These are phyloP conservation scores for Chernovozyma sophiae-reginae DNA, from an alignment of 1,139 yeast genomes.

Conservation along the genomic window DNA sequence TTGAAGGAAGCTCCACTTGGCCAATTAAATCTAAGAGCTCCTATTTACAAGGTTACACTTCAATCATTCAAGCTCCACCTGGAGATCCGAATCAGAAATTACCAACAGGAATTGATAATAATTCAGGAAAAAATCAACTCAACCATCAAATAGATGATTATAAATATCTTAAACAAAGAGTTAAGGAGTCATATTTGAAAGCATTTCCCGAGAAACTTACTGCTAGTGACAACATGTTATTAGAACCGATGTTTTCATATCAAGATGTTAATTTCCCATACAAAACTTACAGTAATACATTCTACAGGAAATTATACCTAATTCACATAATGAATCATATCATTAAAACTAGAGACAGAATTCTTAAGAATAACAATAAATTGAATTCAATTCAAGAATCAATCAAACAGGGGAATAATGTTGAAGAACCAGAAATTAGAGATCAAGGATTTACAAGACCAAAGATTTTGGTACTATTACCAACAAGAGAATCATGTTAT, in stretches of 20 bases:
- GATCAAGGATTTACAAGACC: slow-evolving; percentile 98
- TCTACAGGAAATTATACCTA: slow-evolving; percentile 60
- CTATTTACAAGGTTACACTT: slow-evolving; percentile 18
- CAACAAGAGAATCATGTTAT: slow-evolving; percentile 78
- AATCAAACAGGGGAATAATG: slow-evolving; percentile 34
- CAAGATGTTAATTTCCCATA: slow-evolving; percentile 69
- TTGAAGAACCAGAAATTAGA: slow-evolving; percentile 57
- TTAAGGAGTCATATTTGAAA: slow-evolving; percentile 22
- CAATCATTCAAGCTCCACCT: slow-evolving; percentile 29
- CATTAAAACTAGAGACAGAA: slow-evolving; percentile 77
- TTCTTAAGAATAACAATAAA: slow-evolving; percentile 69
- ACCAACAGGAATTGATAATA: background rate
- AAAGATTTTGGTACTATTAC: slow-evolving; percentile 74
- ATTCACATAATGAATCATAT: slow-evolving; percentile 81
- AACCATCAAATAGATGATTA: slow-evolving; percentile 6
- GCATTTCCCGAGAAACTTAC: slow-evolving; percentile 14
- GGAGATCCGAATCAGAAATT: slow-evolving; percentile 10
- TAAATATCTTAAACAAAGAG: slow-evolving; percentile 27
- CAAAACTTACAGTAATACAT: slow-evolving; percentile 31
- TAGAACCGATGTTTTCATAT: slow-evolving; percentile 68
- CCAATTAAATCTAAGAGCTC: slow-evolving; percentile 14
- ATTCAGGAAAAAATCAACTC: background rate
- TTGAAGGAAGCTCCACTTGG: slow-evolving; percentile 25
- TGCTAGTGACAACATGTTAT: slow-evolving; percentile 22
- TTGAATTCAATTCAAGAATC: slow-evolving; percentile 44